Conservation (phyloP, 2,329 filamentous ascomycete genomes). For the Xylaria sp. region DNA sequence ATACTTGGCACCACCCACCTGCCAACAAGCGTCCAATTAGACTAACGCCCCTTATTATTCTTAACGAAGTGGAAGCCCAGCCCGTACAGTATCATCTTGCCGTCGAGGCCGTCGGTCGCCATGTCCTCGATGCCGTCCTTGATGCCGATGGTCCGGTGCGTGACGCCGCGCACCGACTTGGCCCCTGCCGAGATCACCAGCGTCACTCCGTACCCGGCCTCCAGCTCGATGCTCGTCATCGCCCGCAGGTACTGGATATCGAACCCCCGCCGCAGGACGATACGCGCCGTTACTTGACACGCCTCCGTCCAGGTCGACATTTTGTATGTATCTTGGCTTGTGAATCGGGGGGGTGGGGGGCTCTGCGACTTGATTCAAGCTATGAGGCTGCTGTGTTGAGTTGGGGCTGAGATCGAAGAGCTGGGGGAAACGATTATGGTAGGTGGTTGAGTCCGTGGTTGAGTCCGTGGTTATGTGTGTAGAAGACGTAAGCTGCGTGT, state of each 20-base stretch:
- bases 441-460: neutral
- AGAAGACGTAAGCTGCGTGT: too few species aligned
- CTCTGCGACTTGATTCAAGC: neutral
- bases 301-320: conserved; percentile 7
- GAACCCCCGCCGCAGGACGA: conserved; percentile 14
- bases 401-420: neutral
- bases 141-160: conserved; percentile 6
- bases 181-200: conserved; percentile 12
- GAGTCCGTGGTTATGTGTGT: neutral
- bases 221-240: conserved; percentile 10
- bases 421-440: too few species aligned
- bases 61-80: conserved; percentile 18
- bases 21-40: neutral
- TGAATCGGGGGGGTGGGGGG: neutral
- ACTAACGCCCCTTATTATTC: neutral
- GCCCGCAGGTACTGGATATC: conserved; percentile 2
- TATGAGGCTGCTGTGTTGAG: neutral
- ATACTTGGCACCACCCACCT: too few species aligned
- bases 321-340: neutral
- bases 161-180: conserved; percentile 2
- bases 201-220: conserved; percentile 5
- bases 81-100: conserved; percentile 24
- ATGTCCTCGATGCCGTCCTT: conserved; percentile 19
- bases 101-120: conserved; percentile 12
- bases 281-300: conserved; percentile 11